Evolutionary conservation across 345 rosid species (phyloP), one percentile per base, ranked within the genome.

Genomic region (Gynandropsis gynandra): DNA sequence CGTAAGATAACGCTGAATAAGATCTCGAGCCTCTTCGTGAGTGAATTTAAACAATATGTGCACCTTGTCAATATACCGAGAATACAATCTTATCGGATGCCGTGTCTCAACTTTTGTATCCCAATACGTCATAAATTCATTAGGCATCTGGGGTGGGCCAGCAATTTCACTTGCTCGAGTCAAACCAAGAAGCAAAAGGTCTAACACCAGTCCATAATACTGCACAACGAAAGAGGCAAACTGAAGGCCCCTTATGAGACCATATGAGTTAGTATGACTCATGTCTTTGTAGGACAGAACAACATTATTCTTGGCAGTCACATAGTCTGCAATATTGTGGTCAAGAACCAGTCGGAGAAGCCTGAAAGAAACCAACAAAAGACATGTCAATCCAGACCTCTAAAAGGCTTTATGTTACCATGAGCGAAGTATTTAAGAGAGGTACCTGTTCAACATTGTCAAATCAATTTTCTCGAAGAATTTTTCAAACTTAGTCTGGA

Each of bases 131-230:
- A 93, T 93, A 54, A 88, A 93, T 67, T 93, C 99, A 52, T 93
- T 93, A 13, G 99, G 99, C 89, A 75, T 81, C 68, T 93, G 95
- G 0, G 99, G 99, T 16, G 99, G 99, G 65, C 99, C 99, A 63
- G 99, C 99, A 70, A 93, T 88, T 74, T 93, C 99, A 69, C 99
- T 93, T 35, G 97, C 99, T 16, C 99, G 83, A 42, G 97, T 88
- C 80, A 93, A 68, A 47, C 99, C 99, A 62, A 93, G 95, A 75
- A 88, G 80, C 69, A 85, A 70, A 21, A 93, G 97, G 74, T 93
- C 99, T 63, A 88, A 69, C 61, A 88, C 83, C 8, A 93, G 94
- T 18, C 99, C 99, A 77, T 88, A 93, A 67, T 88, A 93, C 61
- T 93, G 99, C 34, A 93, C 99, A 44, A 93, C 90, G 69, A 93